Conservation (phyloP, 805 yeast species). For the Ascoidea rubescens region DNA sequence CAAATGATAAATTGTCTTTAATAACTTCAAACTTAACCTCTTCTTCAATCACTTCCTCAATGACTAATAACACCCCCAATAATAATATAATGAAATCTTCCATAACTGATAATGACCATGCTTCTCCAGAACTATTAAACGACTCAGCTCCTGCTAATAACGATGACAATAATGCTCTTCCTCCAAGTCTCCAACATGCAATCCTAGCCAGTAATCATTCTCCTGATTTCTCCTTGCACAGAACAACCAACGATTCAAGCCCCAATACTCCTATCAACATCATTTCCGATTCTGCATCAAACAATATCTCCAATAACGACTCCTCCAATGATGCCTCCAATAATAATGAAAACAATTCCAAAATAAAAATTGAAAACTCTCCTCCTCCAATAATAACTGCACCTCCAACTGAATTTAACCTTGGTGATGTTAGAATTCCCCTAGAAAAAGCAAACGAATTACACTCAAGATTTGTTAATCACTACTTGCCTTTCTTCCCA, state of each 20-base stretch:
- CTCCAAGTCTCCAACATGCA: constrained; percentile 25
- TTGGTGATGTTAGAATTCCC: constrained; percentile 65
- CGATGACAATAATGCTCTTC: constrained; percentile 21
- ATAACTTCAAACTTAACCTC: constrained; percentile 9
- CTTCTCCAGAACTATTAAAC: constrained; percentile 21
- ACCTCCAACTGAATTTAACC: constrained; percentile 38
- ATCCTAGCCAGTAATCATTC: neutral
- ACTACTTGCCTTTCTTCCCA: constrained; percentile 68
- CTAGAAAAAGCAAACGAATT: constrained; percentile 55
- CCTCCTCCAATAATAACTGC: constrained; percentile 14
- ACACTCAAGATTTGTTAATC: constrained; percentile 52
- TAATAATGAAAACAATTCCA: neutral
- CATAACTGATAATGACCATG: neutral
- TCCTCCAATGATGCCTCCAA: constrained; percentile 2
- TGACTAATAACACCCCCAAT: constrained; percentile 1
- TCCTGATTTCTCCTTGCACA: constrained; percentile 1
- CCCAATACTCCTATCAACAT: neutral
- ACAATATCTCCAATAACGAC: constrained; percentile 3
- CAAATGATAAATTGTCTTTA: neutral
- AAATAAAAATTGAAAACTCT: constrained; percentile 7
- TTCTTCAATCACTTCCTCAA: constrained; percentile 7
- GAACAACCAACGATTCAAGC: neutral
- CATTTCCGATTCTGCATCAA: neutral
- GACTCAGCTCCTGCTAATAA: constrained; percentile 29
- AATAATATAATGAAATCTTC: constrained; percentile 3